These are phyloP conservation scores for Hypoxylon intermedium DNA, from an alignment of 495 filamentous ascomycete species.

Conservation along the genomic window DNA sequence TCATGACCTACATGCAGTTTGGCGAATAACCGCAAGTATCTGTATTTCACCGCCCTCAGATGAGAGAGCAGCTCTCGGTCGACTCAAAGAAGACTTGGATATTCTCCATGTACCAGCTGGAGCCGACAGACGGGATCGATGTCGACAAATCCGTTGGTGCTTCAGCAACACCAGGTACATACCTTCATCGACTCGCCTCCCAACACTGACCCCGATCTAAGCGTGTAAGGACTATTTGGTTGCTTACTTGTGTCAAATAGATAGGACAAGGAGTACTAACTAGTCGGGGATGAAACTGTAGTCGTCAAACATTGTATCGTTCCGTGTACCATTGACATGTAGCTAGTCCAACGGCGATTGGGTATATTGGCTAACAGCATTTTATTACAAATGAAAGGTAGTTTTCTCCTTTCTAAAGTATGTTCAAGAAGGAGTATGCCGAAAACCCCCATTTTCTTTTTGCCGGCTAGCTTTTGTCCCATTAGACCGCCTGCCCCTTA, in stretches of 20 bases:
- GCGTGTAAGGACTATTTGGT: too few relatives aligned
- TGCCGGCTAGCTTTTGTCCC: background rate
- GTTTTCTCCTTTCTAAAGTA: conserved; percentile 7
- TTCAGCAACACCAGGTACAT: background rate
- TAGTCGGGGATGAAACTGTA: background rate
- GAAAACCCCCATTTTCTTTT: too few relatives aligned
- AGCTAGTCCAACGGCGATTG: conserved; percentile 5
- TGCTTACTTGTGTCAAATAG: background rate
- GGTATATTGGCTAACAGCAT: conserved; percentile 2
- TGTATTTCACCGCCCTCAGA: too few relatives aligned
- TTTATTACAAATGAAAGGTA: conserved; percentile 8
- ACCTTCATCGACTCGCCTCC: background rate
- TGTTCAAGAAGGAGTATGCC: conserved; percentile 2
- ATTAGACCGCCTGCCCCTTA: conserved; percentile 5
- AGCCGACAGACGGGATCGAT: conserved; percentile 9
- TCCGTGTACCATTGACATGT: conserved; percentile 1
- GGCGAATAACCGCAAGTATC: too few relatives aligned
- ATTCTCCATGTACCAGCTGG: background rate
- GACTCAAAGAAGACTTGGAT: background rate
- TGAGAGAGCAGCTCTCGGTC: background rate
- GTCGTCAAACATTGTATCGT: conserved; percentile 2
- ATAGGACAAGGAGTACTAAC: background rate
- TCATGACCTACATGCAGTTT: too few relatives aligned
- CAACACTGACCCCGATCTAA: too few relatives aligned
- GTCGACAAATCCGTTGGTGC: background rate